A percentile compares a stretch with the other conserved stretches of the same genome.
Evolutionary conservation across 1,284 basidiomycete species (phyloP).

Genomic region (Gomphus sp.): DNA sequence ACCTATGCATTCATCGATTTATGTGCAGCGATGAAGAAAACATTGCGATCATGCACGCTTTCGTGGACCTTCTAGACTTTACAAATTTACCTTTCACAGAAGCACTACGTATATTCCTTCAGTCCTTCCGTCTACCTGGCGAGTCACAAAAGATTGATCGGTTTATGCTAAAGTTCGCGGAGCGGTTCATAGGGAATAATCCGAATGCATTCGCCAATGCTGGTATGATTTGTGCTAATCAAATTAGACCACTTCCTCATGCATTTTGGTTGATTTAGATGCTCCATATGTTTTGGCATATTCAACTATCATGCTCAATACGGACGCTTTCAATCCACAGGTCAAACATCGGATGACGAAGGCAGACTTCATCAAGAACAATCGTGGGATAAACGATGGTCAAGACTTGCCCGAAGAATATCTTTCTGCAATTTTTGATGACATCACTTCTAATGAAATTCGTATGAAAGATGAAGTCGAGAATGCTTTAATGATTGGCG

Average conservation of each 20-base stretch:
- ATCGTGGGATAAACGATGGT: conserved; percentile 89
- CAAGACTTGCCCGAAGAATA: conserved; percentile 82
- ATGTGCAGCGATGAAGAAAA: conserved; percentile 69
- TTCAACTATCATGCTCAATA: conserved; percentile 91
- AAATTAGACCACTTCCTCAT: not conserved
- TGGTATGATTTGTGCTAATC: conserved; percentile 33
- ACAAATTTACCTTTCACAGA: conserved; percentile 75
- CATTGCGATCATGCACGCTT: conserved; percentile 91
- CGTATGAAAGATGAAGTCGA: conserved; percentile 96
- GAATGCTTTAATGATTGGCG: conserved; percentile 34
- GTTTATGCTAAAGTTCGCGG: conserved; percentile 98
- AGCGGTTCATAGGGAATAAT: conserved; percentile 87
- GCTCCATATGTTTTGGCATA: conserved; percentile 91
- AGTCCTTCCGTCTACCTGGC: conserved; percentile 91
- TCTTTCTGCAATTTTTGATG: conserved; percentile 73
- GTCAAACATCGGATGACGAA: conserved; percentile 91
- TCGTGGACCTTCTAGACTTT: conserved; percentile 88
- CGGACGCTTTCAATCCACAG: conserved; percentile 91
- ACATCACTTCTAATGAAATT: conserved; percentile 87
- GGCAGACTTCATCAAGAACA: conserved; percentile 85
- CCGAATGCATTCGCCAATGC: conserved; percentile 77
- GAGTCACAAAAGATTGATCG: conserved; percentile 97
- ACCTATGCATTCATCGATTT: conserved; percentile 12
- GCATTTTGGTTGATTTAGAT: conserved; percentile 37
- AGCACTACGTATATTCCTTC: conserved; percentile 80